Percentiles rank a stretch among this genome's conserved stretches.
phyloP scores from a whole-genome alignment of 306 rosid genomes.

The Cotoneaster glaucophyllus region DNA sequence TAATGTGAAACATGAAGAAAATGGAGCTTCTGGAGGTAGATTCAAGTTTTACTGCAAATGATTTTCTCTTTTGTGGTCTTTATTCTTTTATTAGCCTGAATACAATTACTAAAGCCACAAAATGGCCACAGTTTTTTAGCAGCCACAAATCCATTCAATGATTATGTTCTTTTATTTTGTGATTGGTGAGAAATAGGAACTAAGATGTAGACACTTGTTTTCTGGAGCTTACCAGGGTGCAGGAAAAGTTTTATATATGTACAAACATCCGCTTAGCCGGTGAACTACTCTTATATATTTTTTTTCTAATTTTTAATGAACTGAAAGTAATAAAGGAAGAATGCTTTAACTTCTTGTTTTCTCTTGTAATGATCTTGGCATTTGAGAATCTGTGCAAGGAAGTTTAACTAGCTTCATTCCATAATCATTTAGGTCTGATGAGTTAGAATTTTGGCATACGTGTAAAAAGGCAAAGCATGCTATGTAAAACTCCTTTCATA shows the following conservation, averaged over 20 bases:
- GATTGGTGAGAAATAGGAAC: background rate
- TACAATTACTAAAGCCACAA: background rate
- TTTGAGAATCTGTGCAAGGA: background rate
- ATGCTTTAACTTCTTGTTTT: background rate
- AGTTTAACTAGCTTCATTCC: background rate
- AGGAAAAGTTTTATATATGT: background rate
- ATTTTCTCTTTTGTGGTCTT: background rate
- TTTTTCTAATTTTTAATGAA: background rate
- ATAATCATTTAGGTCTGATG: background rate
- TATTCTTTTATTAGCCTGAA: background rate
- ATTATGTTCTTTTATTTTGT: background rate
- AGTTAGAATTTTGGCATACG: background rate
- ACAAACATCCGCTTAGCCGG: background rate
- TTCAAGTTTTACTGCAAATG: background rate
- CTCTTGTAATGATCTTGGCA: background rate
- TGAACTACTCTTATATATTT: background rate
- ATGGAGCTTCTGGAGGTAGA: constrained; percentile 33
- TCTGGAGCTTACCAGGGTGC: background rate
- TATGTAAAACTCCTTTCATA: background rate
- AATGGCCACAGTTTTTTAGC: background rate
- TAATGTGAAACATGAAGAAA: constrained; percentile 28
- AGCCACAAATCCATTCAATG: background rate
- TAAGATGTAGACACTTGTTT: background rate
- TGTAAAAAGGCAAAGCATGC: background rate
- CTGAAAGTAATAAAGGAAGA: background rate